Base-by-base conservation (phyloP, 75 land plant species). In the Picea glauca region DNA sequence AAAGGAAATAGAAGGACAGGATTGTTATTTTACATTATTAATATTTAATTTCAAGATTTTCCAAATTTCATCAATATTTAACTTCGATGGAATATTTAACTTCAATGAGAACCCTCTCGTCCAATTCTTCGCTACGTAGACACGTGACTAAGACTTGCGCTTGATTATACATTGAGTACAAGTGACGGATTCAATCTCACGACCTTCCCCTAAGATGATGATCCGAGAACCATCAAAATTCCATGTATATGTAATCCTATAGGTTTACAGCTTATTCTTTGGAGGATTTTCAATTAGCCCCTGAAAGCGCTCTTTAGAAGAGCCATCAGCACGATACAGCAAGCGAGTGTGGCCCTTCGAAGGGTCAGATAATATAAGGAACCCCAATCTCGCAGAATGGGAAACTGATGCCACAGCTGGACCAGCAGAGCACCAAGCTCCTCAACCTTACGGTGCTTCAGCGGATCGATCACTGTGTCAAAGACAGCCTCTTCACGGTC, bases 391-490 rank as follows among this genome's bases (percentile, higher is more conserved):
- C 90, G 75, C 90, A 89, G 81, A 85, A 79, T 58, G 92, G 88
- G 76, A 97, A 95, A 79, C 76, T 91, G 87, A 88, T 82, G 86
- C 93, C 93, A 17, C 83, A 91, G 72, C 83, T 91, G 64, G 95
- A 97, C 78, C 90, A 92, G 79, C 77, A 91, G 68, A 91, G 87
- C 85, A 97, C 99, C 30, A 93, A 91, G 75, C 79, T 88, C 74
- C 95, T 97, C 61, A 97, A 97, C 76, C 90, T 94, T 23, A 97
- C 98, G 0, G 99, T 97, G 12, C 85, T 97, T 43, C 98, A 94
- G 86, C 77, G 98, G 73, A 90, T 91, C 80, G 98, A 97, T 80
- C 89, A 91, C 38, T 89, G 86, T 80, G 88, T 97, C 50, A 95
- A 97, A 72, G 93, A 97, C 75, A 97, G 94, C 77, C 92, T 97